phyloP scores from a whole-genome alignment of 108 stramenopile genomes.

The Skeletonema tropicum region DNA sequence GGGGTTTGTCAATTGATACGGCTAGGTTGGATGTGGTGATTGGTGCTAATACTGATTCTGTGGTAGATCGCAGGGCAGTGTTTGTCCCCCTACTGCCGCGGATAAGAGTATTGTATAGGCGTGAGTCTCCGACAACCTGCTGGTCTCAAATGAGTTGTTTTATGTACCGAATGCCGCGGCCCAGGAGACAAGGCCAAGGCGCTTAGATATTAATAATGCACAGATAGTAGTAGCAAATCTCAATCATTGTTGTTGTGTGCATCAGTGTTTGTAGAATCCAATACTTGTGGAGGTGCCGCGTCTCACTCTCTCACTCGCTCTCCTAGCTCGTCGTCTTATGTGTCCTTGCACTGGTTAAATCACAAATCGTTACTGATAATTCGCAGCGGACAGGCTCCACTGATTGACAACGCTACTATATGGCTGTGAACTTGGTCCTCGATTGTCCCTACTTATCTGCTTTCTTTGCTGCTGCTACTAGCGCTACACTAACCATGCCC shows the following conservation, averaged over 20 bases:
- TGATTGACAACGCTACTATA: background rate
- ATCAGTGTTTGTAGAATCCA: background rate
- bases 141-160: slow-evolving; percentile 4
- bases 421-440: background rate
- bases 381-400: background rate
- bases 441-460: no score
- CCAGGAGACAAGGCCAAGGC: background rate
- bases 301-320: background rate
- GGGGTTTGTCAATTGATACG: slow-evolving; percentile 44
- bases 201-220: background rate
- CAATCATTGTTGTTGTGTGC: background rate
- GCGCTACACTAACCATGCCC: no score
- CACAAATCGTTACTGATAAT: background rate
- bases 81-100: background rate
- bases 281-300: background rate
- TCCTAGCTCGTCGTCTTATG: background rate
- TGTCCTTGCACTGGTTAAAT: background rate
- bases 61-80: background rate
- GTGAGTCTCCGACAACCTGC: background rate
- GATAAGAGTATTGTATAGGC: background rate
- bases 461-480: no score
- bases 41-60: slow-evolving; percentile 4
- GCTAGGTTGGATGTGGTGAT: slow-evolving; percentile 39
- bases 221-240: background rate
- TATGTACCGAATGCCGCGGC: background rate